phyloP scores from a whole-genome alignment of 164 flowering plant species.

The Magnolia kwangsiensis region DNA sequence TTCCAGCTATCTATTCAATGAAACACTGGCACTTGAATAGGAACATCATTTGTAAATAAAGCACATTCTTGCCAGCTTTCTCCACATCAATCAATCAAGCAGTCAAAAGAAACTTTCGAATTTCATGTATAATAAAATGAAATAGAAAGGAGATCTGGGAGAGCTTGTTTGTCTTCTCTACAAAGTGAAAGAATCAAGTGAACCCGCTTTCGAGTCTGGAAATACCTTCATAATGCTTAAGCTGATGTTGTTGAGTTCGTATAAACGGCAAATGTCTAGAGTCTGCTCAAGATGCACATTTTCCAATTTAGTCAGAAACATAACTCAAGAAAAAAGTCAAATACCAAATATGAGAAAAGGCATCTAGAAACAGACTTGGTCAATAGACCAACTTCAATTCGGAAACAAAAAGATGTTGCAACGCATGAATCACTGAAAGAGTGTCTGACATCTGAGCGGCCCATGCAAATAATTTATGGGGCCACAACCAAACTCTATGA shows the following conservation, averaged over 20 bases:
- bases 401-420: too few species aligned
- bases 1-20: too few species aligned
- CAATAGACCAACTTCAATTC: slow-evolving; percentile 5
- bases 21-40: too few species aligned
- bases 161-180: background rate
- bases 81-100: background rate
- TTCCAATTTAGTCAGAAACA: slow-evolving; percentile 3
- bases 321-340: background rate
- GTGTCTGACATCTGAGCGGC: too few species aligned
- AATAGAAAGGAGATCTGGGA: background rate
- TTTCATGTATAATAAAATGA: background rate
- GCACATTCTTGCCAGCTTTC: background rate
- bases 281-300: slow-evolving; percentile 40
- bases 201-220: background rate
- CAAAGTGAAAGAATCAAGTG: background rate
- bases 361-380: background rate
- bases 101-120: background rate
- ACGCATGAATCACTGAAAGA: too few species aligned
- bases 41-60: too few species aligned
- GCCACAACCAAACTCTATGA: too few species aligned
- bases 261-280: slow-evolving; percentile 86
- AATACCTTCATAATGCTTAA: slow-evolving; percentile 84
- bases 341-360: background rate
- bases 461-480: too few species aligned
- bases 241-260: slow-evolving; percentile 65